Evolutionary conservation across 257 asterid genomes (phyloP), one percentile per base, ranked within the genome.

Genomic region (Gentiana dahurica): DNA sequence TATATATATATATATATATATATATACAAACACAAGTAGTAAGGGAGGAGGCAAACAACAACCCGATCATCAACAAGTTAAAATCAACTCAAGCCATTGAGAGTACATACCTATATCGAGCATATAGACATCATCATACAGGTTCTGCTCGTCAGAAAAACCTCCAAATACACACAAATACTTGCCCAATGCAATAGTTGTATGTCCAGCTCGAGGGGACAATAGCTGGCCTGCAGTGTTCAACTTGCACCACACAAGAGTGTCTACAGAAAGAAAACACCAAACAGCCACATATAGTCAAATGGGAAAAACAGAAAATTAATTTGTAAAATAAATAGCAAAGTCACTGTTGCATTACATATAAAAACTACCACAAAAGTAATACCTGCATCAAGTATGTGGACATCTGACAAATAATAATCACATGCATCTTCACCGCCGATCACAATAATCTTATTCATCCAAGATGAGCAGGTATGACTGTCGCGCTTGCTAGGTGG

Each of bases 121-220:
- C 87, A 85, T 65, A 74, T 83, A 83, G 57, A 92, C 77, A 65
- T 92, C 95, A 68, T 88, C 79, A 68, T 71, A 92, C 64, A 92
- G 72, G 76, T 80, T 88, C 71, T 92, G 87, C 73, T 84, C 89
- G 68, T 88, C 89, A 61, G 95, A 76, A 71, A 92, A 92, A 62
- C 99, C 99, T 50, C 99, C 99, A 65, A 92, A 88, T 65, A 92
- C 95, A 65, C 88, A 75, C 68, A 88, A 72, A 69, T 80, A 64
- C 75, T 77, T 86, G 51, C 95, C 97, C 69, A 81, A 75, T 55
- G 86, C 64, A 70, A 92, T 51, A 38, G 99, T 77, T 45, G 99
- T 86, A 69, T 92, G 99, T 71, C 97, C 97, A 63, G 89, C 97
- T 62, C 99, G 94, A 36, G 99, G 99, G 2, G 95, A 83, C 78